Evolutionary conservation across 2,329 filamentous ascomycete genomes (phyloP).

Genomic region (Clarireedia sp.): DNA sequence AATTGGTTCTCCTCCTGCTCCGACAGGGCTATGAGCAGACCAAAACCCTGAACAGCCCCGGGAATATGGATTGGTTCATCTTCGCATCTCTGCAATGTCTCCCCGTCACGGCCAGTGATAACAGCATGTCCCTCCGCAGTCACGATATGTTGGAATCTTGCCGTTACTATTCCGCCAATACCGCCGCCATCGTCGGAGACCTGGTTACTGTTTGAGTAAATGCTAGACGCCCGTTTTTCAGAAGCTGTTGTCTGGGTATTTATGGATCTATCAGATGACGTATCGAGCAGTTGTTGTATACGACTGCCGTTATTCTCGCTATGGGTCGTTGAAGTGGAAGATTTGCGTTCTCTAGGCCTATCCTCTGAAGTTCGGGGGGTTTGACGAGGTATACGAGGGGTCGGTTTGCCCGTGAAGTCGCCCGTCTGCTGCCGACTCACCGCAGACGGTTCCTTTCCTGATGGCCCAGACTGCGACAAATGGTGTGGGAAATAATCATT

Average conservation of each 20-base stretch:
- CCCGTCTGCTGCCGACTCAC: neutral
- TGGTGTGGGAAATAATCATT: slow-evolving; percentile 18
- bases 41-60: slow-evolving; percentile 55
- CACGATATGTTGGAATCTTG: slow-evolving; percentile 69
- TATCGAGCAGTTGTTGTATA: slow-evolving; percentile 24
- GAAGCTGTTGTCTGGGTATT: neutral
- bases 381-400: neutral
- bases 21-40: slow-evolving; percentile 64
- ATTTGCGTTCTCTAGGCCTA: slow-evolving; percentile 10
- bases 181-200: slow-evolving; percentile 12
- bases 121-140: slow-evolving; percentile 74
- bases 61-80: slow-evolving; percentile 84
- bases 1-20: slow-evolving; percentile 63
- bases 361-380: neutral
- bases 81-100: slow-evolving; percentile 70
- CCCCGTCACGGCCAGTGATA: slow-evolving; percentile 69
- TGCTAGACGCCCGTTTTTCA: neutral
- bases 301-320: slow-evolving; percentile 13
- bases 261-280: slow-evolving; percentile 21
- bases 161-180: slow-evolving; percentile 44
- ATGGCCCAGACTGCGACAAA: neutral
- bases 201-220: neutral
- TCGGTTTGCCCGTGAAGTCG: slow-evolving; percentile 1
- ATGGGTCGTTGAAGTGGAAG: slow-evolving; percentile 9
- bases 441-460: neutral